Base-by-base conservation (phyloP, 192 early-diverging fungal species). In the Coemansia nantahalensis region DNA sequence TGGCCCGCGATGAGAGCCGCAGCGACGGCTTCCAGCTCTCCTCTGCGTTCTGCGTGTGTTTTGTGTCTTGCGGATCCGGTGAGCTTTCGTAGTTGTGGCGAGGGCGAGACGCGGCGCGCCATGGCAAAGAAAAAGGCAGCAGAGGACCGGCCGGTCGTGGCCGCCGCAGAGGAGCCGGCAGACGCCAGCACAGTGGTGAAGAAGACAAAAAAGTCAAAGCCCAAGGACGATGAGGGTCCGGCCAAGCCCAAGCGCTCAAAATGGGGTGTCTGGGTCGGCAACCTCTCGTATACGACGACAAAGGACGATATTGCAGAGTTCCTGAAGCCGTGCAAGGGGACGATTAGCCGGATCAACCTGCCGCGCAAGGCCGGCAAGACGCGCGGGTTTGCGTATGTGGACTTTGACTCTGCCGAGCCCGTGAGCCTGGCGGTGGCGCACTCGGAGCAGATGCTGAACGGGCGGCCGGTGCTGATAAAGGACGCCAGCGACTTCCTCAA, bases 251-350 rank as follows among this genome's bases (percentile, higher is more conserved):
- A 68, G 42, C 79, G 74, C 34, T 83, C 83, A 32, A 73, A 82
- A n/a, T 82, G 57, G 26, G 63, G 82, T 32, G 74, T 87, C 37
- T 89, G 87, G 87, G 82, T 89, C 39, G 87, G 87, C 2, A 89
- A 89, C 57, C 65, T 89, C 19, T 71, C 82, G 3, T 89, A 79
- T 56, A 49, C 80, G 8, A 80, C 80, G 14, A 77, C 80, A 0
- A 65, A 72, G 30, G 80, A 81, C 37, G 60, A 77, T 3, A 48
- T 89, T 35, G 54, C 62, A 19, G 66, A 79, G 48, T 87, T 84
- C 56, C 82, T 89, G 71, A 60, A 65, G 44, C 45, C 58, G n/a
- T 65, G 64, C 47, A 48, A 59, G 5, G 70, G 70, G 14, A 34
- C 39, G 14, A 60, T 77, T 22, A 77, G 62, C 3, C 56, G 74